Conservation (phyloP, 805 yeast genomes). For the Wickerhamiella occidentalis region DNA sequence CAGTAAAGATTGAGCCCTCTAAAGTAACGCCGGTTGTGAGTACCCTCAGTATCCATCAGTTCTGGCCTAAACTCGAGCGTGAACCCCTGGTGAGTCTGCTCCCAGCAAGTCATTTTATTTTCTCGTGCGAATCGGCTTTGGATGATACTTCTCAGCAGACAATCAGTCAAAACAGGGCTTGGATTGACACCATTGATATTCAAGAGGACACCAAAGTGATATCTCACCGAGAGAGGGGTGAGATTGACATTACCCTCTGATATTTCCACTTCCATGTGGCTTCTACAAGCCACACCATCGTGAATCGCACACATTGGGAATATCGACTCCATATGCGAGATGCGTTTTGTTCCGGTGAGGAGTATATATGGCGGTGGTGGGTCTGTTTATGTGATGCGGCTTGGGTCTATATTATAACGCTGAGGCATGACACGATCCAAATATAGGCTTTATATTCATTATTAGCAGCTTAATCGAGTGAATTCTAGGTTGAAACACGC, state of each 20-base stretch:
- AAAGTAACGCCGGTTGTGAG: constrained; percentile 11
- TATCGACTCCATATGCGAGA: background rate
- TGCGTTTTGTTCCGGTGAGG: background rate
- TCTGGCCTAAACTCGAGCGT: background rate
- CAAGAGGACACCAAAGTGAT: background rate
- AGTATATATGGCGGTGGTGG: background rate
- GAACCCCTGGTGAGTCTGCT: background rate
- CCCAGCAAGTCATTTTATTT: background rate
- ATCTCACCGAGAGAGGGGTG: background rate
- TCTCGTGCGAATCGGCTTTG: background rate
- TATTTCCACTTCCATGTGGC: background rate
- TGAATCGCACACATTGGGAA: background rate
- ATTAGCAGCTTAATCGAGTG: too few species aligned
- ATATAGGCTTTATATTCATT: too few species aligned
- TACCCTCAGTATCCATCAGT: background rate
- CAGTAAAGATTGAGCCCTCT: background rate
- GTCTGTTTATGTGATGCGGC: background rate
- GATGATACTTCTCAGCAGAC: background rate
- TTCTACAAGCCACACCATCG: background rate
- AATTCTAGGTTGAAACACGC: too few species aligned
- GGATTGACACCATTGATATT: background rate
- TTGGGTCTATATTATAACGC: too few species aligned
- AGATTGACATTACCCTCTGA: background rate
- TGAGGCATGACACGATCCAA: too few species aligned
- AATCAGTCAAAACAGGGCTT: background rate